Percentiles rank a stretch among this genome's conserved stretches.
Conservation (phyloP, 2,329 filamentous ascomycete species). For the Furcasterigmium furcatum region DNA sequence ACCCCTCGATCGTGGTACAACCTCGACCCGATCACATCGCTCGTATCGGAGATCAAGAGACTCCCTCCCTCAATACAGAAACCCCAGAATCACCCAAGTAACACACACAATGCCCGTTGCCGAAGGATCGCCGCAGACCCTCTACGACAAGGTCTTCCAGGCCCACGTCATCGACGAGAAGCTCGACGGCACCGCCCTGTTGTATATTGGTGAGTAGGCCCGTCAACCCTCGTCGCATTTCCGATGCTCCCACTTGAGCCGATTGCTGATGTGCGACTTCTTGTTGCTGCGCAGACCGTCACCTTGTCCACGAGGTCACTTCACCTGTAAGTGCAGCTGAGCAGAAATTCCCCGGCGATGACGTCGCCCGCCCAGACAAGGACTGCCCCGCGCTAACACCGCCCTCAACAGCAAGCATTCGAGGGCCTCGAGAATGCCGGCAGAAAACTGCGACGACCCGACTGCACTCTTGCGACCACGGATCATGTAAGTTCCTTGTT, state of each 20-base stretch:
- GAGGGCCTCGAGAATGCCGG: constrained; percentile 89
- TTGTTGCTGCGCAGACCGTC: constrained; percentile 63
- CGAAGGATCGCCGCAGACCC: constrained; percentile 70
- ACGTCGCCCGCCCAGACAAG: constrained; percentile 9
- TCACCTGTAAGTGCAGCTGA: constrained; percentile 66
- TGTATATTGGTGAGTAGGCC: constrained; percentile 80
- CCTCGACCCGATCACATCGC: constrained; percentile 21
- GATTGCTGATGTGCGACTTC: neutral
- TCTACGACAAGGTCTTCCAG: constrained; percentile 97
- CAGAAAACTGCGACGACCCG: constrained; percentile 84
- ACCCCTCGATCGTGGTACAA: neutral
- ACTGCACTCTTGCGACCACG: constrained; percentile 94
- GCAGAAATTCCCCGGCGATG: constrained; percentile 3
- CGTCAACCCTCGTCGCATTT: too few species aligned
- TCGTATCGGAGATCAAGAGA: too few species aligned
- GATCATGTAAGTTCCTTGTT: constrained; percentile 80
- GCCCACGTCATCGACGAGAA: constrained; percentile 95
- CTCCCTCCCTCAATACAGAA: too few species aligned
- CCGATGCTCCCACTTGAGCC: too few species aligned
- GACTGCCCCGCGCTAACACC: constrained; percentile 12
- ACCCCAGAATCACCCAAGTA: too few species aligned
- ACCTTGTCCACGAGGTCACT: constrained; percentile 97
- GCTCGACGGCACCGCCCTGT: constrained; percentile 84
- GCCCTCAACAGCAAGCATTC: constrained; percentile 75
- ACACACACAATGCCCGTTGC: constrained; percentile 71